Evolutionary conservation across 441 rosid genomes (phyloP), one percentile per base, ranked within the genome.

Genomic region (Adansonia grandidieri): DNA sequence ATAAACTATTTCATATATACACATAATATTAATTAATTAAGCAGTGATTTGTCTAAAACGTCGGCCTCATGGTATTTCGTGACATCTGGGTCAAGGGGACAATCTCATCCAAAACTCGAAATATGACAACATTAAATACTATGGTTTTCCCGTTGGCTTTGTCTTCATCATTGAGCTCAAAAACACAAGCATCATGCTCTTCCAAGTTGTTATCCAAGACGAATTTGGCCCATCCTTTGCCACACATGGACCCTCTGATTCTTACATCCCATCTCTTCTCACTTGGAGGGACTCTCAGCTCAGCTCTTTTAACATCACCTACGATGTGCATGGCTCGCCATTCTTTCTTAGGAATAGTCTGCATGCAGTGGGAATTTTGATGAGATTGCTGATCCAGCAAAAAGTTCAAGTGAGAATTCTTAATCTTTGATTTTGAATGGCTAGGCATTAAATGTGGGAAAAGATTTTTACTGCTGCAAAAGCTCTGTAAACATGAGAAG

Each of bases 181-280:
- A 71, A 22, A 53, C 75, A 53, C 75, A 71, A 71, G 24, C 62
- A 71, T 71, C 75, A 51, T 14, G 22, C 19, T 22, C 20, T 71
- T 53, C 63, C 75, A 71, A 71, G 75, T 71, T 71, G 75, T 71
- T 71, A 0, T 71, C 62, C 75, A 15, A 0, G 45, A 71, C 75
- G 53, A 71, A 71, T 40, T 51, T 20, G 22, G 5, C 11, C 75
- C 75, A 71, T 71, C 75, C 75, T 5, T 6, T 17, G 57, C 20
- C 10, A 5, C 14, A 1, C 13, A 15, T 32, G 62, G 19, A 15
- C 22, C 15, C 3, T 51, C 1, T 11, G 44, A 53, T 28, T 24
- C 22, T 32, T 64, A 64, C 69, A 37, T 8, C 20, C 62, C 62
- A 71, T 28, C 9, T 14, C 28, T 28, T 53, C 42, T 28, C 19